phyloP scores from a whole-genome alignment of 495 filamentous ascomycete genomes.

The Penicillium samsonianum region DNA sequence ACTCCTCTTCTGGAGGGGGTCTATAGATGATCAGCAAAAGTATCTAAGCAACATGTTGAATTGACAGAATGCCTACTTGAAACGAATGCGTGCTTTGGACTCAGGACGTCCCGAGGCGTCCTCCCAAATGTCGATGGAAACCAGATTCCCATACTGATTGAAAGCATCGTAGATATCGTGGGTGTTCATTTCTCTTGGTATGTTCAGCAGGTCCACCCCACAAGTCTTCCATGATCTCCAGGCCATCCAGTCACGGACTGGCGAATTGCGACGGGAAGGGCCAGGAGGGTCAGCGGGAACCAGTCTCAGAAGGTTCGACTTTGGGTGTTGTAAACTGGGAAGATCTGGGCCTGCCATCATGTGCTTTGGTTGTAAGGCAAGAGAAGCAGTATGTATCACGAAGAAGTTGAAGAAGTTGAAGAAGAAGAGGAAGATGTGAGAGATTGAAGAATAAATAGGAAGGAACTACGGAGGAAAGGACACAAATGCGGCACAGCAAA shows the following conservation, averaged over 20 bases:
- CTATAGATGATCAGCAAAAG: constrained; percentile 24
- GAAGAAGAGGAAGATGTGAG: not conserved
- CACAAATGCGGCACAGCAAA: no score
- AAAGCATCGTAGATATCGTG: constrained; percentile 42
- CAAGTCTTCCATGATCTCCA: constrained; percentile 47
- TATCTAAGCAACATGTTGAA: not conserved
- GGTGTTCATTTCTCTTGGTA: constrained; percentile 39
- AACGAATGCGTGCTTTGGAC: constrained; percentile 41
- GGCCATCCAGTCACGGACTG: not conserved
- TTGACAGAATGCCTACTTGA: constrained; percentile 35
- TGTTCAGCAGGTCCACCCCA: constrained; percentile 32
- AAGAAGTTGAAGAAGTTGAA: not conserved
- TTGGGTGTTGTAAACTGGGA: not conserved
- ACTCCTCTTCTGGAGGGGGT: constrained; percentile 41
- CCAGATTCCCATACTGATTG: constrained; percentile 40
- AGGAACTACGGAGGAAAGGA: no score
- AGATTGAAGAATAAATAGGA: not conserved
- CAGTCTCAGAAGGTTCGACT: not conserved
- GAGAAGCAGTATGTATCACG: not conserved
- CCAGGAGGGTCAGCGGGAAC: not conserved
- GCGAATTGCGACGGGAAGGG: no score
- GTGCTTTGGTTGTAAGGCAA: not conserved
- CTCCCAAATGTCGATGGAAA: constrained; percentile 48
- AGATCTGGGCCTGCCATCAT: not conserved
- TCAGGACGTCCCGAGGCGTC: constrained; percentile 31